Conservation (phyloP, 306 rosid species). For the Purshia tridentata region DNA sequence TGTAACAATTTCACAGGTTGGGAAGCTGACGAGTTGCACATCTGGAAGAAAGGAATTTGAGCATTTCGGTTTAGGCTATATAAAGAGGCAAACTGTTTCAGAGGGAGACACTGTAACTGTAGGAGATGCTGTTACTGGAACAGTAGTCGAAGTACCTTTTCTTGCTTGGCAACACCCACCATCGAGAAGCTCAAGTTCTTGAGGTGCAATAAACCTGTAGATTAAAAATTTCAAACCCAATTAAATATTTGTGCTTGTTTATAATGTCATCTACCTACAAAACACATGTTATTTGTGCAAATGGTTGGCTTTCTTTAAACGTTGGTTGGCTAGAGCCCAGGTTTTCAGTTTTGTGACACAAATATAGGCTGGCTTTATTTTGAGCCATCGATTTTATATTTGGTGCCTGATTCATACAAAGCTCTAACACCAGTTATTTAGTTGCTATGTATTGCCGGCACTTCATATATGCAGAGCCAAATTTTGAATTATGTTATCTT, state of each 20-base stretch:
- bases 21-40: slow-evolving; percentile 78
- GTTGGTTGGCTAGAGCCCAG: too few relatives aligned
- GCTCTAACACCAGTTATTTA: too few relatives aligned
- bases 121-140: slow-evolving; percentile 64
- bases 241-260: neutral
- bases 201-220: slow-evolving; percentile 9
- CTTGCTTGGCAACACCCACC: slow-evolving; percentile 64
- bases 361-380: neutral
- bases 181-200: slow-evolving; percentile 39
- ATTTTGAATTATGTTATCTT: too few relatives aligned
- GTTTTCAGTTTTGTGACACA: neutral
- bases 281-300: neutral
- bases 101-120: slow-evolving; percentile 60
- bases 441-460: too few relatives aligned
- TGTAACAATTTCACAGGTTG: slow-evolving; percentile 55
- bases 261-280: slow-evolving; percentile 8
- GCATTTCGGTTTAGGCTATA: slow-evolving; percentile 81
- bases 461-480: too few relatives aligned
- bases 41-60: slow-evolving; percentile 65
- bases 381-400: neutral
- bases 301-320: too few relatives aligned
- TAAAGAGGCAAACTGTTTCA: slow-evolving; percentile 70
- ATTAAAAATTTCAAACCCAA: neutral
- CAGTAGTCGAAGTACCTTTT: slow-evolving; percentile 68
- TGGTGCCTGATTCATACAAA: neutral